Evolutionary conservation across 2,329 filamentous ascomycete genomes (phyloP), one percentile per base, ranked within the genome.

Genomic region (Cytospora leucostoma): DNA sequence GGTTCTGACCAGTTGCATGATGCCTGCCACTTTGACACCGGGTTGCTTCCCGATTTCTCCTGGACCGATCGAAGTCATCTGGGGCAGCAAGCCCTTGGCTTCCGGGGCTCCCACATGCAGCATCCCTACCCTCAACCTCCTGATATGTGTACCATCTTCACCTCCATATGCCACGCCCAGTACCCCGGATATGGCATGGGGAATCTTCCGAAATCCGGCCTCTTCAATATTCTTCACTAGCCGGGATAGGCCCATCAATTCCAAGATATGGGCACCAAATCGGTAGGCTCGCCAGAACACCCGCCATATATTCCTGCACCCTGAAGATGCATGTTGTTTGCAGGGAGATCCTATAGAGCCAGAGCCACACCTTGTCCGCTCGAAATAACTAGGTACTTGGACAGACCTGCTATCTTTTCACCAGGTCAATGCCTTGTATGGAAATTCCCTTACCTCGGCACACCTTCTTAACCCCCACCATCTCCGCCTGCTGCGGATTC

Each of bases 401-500:
- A 38, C 51, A 55, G 58, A 32, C 58, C 49, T 61, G 47, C 37
- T 15, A 55, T 15, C 37, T 33, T 47, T 35, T 50, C 58, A 53
- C 58, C 50, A 60, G 32, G 8, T 12, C n/a, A 19, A 17, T 38
- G 35, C 32, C 7, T 12, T 61, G 58, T 52, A 38, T 61, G 32
- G 37, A 51, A 51, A 34, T 59, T 37, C 32, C n/a, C 47, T 19
- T 40, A 38, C 33, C 59, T 53, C 40, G 40, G 59, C 63, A 59
- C 49, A 27, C 15, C 27, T 53, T 38, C 32, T 32, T 44, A 17
- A 21, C 33, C 50, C 56, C 60, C 56, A 52, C 35, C 56, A 19
- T 37, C 40, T 21, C 44, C 50, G 19, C 33, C n/a, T 64, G 56
- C 57, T 34, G 61, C 64, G 56, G 27, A 40, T 32, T 61, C 61